Conservation (phyloP, 495 filamentous ascomycete genomes). For the Schizothecium vesticola region DNA sequence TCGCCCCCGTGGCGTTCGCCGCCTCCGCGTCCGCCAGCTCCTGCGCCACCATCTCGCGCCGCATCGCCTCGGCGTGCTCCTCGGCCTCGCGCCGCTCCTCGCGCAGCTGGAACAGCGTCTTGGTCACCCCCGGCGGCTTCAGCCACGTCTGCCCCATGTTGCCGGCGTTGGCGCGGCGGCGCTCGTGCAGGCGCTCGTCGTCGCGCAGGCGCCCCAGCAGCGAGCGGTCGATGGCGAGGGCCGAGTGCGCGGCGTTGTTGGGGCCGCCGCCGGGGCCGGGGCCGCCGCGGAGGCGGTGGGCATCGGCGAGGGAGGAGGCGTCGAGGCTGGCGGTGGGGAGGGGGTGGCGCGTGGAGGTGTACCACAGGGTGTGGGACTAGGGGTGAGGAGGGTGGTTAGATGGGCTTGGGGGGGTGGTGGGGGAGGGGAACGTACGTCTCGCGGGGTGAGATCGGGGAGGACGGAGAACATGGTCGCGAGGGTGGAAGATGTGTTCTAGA, state of each 20-base stretch:
- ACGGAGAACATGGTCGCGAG: slow-evolving; percentile 54
- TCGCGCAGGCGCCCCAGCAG: slow-evolving; percentile 55
- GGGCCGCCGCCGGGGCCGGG: slow-evolving; percentile 19
- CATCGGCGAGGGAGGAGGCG: slow-evolving; percentile 8
- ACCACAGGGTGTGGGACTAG: slow-evolving; percentile 68
- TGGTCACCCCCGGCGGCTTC: slow-evolving; percentile 66
- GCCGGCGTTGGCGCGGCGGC: slow-evolving; percentile 64
- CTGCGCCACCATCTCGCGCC: slow-evolving; percentile 61
- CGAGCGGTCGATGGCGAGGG: slow-evolving; percentile 39
- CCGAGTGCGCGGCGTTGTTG: slow-evolving; percentile 11
- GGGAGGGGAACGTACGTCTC: slow-evolving; percentile 53
- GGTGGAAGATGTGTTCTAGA: slow-evolving; percentile 8
- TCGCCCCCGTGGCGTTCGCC: slow-evolving; percentile 29
- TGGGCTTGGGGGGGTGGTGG: slow-evolving; percentile 1
- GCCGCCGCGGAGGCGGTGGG: neutral
- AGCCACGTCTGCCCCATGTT: slow-evolving; percentile 77
- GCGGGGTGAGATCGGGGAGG: slow-evolving; percentile 66
- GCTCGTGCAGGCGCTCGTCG: slow-evolving; percentile 63
- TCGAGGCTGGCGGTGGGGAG: slow-evolving; percentile 11
- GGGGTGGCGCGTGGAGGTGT: slow-evolving; percentile 52
- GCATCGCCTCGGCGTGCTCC: slow-evolving; percentile 66
- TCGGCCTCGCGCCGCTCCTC: slow-evolving; percentile 76
- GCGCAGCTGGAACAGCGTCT: slow-evolving; percentile 69
- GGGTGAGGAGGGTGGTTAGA: slow-evolving; percentile 12
- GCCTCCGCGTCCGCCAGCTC: slow-evolving; percentile 56